phyloP scores from a whole-genome alignment of 306 rosid species.

The Corylus avellana region DNA sequence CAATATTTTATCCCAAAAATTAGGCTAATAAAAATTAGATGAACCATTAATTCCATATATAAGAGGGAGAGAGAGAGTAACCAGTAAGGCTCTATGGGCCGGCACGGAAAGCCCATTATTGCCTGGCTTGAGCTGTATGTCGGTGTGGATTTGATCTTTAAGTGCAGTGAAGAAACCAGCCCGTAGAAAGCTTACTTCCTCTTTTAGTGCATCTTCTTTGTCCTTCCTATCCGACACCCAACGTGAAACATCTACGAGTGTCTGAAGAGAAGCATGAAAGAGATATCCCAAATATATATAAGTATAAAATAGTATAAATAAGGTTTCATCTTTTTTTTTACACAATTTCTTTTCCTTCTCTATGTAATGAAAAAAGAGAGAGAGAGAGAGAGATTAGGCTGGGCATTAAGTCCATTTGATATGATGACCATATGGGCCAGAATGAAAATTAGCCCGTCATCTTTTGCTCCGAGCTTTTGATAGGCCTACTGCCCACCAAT shows the following conservation, averaged over 20 bases:
- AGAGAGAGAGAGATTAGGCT: background rate
- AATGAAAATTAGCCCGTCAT: background rate
- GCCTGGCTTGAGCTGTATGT: slow-evolving; percentile 55
- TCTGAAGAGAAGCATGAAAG: slow-evolving; percentile 32
- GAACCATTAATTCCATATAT: too few species aligned
- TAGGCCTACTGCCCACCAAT: background rate
- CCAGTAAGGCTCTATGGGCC: slow-evolving; percentile 70
- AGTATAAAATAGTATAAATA: background rate
- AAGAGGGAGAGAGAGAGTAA: slow-evolving; percentile 2
- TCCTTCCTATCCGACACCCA: slow-evolving; percentile 40
- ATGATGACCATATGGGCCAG: background rate
- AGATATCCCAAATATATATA: background rate
- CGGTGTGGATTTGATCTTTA: slow-evolving; percentile 61
- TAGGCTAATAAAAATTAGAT: too few species aligned
- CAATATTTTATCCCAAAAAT: too few species aligned
- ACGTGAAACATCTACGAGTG: slow-evolving; percentile 47
- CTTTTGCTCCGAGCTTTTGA: background rate
- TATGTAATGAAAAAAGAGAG: background rate
- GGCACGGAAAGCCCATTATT: slow-evolving; percentile 52
- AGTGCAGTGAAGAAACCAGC: slow-evolving; percentile 49
- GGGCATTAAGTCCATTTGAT: background rate
- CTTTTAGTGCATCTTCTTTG: slow-evolving; percentile 35
- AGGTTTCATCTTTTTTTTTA: background rate
- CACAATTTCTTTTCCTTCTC: background rate
- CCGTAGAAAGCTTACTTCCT: slow-evolving; percentile 47